Conservation (phyloP, 306 rosid species). For the Chamaecrista fasciculata region DNA sequence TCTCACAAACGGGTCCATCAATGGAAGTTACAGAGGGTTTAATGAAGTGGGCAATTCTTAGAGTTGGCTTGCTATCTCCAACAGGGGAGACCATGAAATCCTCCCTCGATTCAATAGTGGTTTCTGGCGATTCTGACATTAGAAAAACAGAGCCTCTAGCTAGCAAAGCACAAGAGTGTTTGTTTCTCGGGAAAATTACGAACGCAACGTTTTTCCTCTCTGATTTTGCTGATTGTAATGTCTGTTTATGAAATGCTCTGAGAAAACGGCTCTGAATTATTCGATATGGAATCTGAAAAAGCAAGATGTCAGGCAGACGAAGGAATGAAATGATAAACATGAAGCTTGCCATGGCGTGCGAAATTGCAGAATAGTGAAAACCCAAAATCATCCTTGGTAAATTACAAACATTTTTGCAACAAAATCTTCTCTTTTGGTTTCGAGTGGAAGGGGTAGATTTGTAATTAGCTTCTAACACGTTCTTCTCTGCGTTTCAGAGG, state of each 20-base stretch:
- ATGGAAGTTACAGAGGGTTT: conserved; percentile 34
- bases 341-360: background rate
- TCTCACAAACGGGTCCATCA: background rate
- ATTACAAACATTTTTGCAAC: background rate
- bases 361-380: background rate
- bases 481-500: too few relatives aligned
- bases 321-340: background rate
- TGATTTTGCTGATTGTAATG: too few relatives aligned
- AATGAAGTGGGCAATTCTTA: conserved; percentile 42
- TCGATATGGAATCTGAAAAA: background rate
- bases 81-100: conserved; percentile 51
- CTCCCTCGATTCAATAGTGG: conserved; percentile 37
- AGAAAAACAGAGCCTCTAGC: background rate
- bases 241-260: too few relatives aligned
- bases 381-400: background rate
- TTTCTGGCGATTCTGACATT: conserved; percentile 23
- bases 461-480: background rate
- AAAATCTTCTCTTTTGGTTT: too few relatives aligned
- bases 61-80: conserved; percentile 38
- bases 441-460: background rate
- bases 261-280: too few relatives aligned
- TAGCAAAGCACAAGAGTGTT: too few relatives aligned
- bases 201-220: background rate
- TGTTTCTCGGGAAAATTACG: background rate
- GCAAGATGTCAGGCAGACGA: background rate